Conservation (phyloP, 208 protist genomes). For the Trypanosoma mega region DNA sequence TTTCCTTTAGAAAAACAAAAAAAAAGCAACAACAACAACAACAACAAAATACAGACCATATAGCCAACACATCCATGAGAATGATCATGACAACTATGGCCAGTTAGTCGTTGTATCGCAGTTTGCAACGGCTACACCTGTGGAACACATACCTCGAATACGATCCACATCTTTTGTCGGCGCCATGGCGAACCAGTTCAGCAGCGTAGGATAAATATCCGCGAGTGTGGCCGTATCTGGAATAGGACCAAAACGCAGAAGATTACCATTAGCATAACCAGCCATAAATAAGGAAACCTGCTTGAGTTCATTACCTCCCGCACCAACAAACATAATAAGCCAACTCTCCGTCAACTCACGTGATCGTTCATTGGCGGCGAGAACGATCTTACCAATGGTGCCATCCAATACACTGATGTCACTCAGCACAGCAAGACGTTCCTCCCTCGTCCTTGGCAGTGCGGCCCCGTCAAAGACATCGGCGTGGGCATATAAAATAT, state of each 20-base stretch:
- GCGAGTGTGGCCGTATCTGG: slow-evolving; percentile 20
- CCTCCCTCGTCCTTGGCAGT: slow-evolving; percentile 10
- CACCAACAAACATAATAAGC: slow-evolving; percentile 63
- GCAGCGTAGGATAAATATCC: slow-evolving; percentile 51
- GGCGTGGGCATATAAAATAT: slow-evolving; percentile 67
- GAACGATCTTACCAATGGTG: slow-evolving; percentile 46
- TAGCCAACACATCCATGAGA: not conserved
- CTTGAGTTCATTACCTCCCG: slow-evolving; percentile 27
- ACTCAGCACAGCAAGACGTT: slow-evolving; percentile 33
- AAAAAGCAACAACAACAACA: slow-evolving; percentile 3
- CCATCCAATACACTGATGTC: slow-evolving; percentile 73
- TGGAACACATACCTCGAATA: slow-evolving; percentile 64
- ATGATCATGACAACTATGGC: not conserved
- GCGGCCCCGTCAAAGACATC: slow-evolving; percentile 11
- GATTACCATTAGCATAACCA: slow-evolving; percentile 51
- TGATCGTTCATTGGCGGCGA: slow-evolving; percentile 47
- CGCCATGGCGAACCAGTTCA: slow-evolving; percentile 48
- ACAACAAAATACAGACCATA: not conserved
- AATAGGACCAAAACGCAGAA: slow-evolving; percentile 48
- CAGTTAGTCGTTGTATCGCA: slow-evolving; percentile 32
- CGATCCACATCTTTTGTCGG: slow-evolving; percentile 2
- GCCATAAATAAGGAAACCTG: slow-evolving; percentile 54
- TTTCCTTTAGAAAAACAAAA: slow-evolving; percentile 8
- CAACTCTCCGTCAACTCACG: slow-evolving; percentile 48
- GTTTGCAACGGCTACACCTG: slow-evolving; percentile 44